Evolutionary conservation across 805 yeast genomes (phyloP), one percentile per base, ranked within the genome.

Genomic region (Kazachstania africana): DNA sequence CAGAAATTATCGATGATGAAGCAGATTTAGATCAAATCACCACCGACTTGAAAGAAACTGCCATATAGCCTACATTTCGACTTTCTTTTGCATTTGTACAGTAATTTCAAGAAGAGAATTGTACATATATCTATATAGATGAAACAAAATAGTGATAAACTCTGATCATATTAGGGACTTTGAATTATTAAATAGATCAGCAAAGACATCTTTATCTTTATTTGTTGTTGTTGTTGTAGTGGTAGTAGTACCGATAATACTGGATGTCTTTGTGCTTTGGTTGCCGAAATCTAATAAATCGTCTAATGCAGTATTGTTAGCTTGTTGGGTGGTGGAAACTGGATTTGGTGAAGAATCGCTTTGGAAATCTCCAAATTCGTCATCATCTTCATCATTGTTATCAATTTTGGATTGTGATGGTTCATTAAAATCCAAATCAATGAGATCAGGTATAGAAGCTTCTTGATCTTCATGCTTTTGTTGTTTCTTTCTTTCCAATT

Each of bases 291-390:
- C 36, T 21, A 42, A 34, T 26, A 45, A 33, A 22, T 45, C 48
- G 23, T 42, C 34, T 19, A 36, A 20, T 12, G 34, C 33, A 13
- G 33, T 19, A 16, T 26, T 33, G 13, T 21, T 29, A 24, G 43
- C 26, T 5, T 37, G 18, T 19, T 36, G 5, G 12, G 28, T 24
- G 14, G 24, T 5, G n/a, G 27, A 24, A n/a, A n/a, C n/a, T 5
- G 27, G 15, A 23, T 15, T 26, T 19, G 43, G 42, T 27, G 35
- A 33, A n/a, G 40, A 29, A 16, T 53, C 54, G 30, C 48, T 42
- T 47, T 55, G 57, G 45, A 54, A 53, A 35, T 59, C 59, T 26
- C 66, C 63, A 39, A 55, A 55, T 14, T 50, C 60, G 37, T 58
- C 59, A 27, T 53, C 57, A 6, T 50, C 53, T 28, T 40, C 40